A percentile compares a stretch with the other conserved stretches of the same genome.
Conservation (phyloP, 805 yeast species). For the Ogataea salicorniae region DNA sequence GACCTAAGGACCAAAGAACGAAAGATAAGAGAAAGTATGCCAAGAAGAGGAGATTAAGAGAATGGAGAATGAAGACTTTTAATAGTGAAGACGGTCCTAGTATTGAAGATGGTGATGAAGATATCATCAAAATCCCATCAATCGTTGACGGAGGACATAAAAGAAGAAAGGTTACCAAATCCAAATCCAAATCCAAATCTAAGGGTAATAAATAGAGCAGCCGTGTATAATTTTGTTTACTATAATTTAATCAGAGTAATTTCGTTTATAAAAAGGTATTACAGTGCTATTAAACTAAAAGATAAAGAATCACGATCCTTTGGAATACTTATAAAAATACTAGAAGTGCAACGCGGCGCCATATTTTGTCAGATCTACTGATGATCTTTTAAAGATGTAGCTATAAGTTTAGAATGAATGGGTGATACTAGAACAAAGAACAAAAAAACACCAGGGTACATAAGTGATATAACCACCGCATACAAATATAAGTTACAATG, state of each 20-base stretch:
- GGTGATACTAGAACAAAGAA: too few species aligned
- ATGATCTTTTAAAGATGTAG: too few species aligned
- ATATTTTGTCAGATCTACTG: too few species aligned
- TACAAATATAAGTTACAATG: too few species aligned
- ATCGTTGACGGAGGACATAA: conserved; percentile 23
- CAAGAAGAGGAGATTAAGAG: conserved; percentile 74
- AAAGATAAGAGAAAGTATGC: conserved; percentile 82
- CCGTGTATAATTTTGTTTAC: conserved; percentile 1
- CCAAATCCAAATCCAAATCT: background rate
- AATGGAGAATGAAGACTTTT: conserved; percentile 87
- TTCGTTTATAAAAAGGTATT: too few species aligned
- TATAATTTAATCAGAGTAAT: too few species aligned
- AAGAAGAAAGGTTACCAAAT: conserved; percentile 6
- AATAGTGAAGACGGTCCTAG: conserved; percentile 49
- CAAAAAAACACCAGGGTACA: background rate
- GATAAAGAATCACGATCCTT: too few species aligned
- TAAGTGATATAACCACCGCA: too few species aligned
- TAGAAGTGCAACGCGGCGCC: too few species aligned
- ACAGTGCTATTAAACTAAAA: too few species aligned
- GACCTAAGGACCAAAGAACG: conserved; percentile 62
- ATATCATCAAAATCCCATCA: conserved; percentile 25
- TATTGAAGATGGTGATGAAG: conserved; percentile 32
- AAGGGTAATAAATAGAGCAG: conserved; percentile 3
- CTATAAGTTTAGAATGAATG: too few species aligned
- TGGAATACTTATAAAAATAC: too few species aligned